Evolutionary conservation across 805 yeast species (phyloP), one percentile per base, ranked within the genome.

Genomic region (Naumovozyma baii): DNA sequence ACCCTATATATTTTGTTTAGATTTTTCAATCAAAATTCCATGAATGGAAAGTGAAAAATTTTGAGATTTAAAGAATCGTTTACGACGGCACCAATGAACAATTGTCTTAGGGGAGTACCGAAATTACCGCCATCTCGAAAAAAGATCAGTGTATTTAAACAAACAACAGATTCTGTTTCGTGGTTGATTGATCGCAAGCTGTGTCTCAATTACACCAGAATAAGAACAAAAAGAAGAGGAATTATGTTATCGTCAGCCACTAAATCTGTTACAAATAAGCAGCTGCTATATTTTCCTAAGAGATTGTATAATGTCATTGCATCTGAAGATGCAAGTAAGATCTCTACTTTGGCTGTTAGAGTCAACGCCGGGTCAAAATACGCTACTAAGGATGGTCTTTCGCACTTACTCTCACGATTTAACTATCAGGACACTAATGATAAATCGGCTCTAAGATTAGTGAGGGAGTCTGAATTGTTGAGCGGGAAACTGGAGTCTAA

Each of bases 381-480:
- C 53, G 69, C 76, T 40, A 51, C 72, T 37, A 66, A 73, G 47
- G 80, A 88, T 41, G 98, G 97, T 67, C 67, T 82, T 50, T 72
- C 96, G 34, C 96, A 90, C 65, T 67, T 87, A 48, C 73, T 88
- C 57, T 76, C 90, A 57, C 76, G 86, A 64, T 87, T 78, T 64
- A 81, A 80, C 55, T 92, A 82, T 72, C 76, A 82, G 61, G 80
- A 83, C 73, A 86, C 95, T 41, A 71, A 72, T 46, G 63, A 76
- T 53, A 85, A 86, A 64, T 82, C 96, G 15, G 95, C 92, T 18
- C 73, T 92, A 61, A 83, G 97, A 70, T 72, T 88, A 57, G 83
- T 87, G 59, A 83, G 98, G 68, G 98, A 92, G 69, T 69, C 88
- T 38, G 98, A 90, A 70, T 76, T 92, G 49, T 72, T 90, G 49